Evolutionary conservation across 2,329 filamentous ascomycete species (phyloP), one percentile per base, ranked within the genome.

Genomic region (Fusarium euwallaceae): DNA sequence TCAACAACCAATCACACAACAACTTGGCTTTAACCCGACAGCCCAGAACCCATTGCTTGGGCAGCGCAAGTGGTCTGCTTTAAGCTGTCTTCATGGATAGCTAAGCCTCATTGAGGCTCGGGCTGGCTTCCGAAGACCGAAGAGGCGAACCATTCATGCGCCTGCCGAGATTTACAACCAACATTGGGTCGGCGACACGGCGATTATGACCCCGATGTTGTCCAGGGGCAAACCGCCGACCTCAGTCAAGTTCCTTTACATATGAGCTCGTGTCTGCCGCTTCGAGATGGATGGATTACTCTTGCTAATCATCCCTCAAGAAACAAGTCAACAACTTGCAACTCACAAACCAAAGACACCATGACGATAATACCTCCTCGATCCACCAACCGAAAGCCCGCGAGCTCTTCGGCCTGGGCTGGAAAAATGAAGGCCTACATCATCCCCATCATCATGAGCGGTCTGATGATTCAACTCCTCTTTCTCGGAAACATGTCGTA

Each of bases 401-500:
- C 59, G 16, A 37, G 41, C 32, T 67, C 64, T 36, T n/a, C 36
- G 36, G 11, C 36, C 24, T 67, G 64, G 64, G 48, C 59, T 27
- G 59, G 48, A 48, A 67, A 63, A 39, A 24, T 48, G 48, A 67
- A 67, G 29, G 27, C 43, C n/a, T 67, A 67, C 59, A 56, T 67
- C 37, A 67, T 63, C 17, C 60, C 39, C 53, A 8, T 59, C 14
- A 53, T 59, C 7, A 34, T 51, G 17, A 34, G 12, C 20, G 66
- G 22, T 22, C n/a, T 68, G 11, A 12, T 64, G 45, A 14, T 64
- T 10, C 61, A 64, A 12, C 12, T 64, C 4, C 62, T 72, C 32
- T 72, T 72, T 29, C 53, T 72, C 11, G 66, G 27, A 10, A 69
- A 69, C 58, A 66, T 72, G 69, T 69, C 62, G 11, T 83, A 82